phyloP scores from a whole-genome alignment of 208 protist species.

The Trypanosoma cruzi region DNA sequence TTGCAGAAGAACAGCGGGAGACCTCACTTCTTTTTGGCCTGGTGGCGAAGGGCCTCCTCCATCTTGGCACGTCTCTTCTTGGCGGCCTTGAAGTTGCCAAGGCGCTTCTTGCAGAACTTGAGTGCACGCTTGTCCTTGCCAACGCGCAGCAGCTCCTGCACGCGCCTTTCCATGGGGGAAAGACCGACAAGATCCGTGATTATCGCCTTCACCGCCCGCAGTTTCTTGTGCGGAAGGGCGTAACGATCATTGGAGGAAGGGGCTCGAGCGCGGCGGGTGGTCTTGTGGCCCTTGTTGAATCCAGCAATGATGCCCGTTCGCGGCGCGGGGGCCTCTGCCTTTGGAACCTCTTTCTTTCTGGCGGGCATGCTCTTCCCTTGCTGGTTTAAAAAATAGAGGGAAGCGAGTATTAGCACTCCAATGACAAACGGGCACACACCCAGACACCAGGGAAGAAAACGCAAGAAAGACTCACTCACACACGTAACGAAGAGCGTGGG shows the following conservation, averaged over 20 bases:
- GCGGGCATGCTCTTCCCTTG: constrained; percentile 50
- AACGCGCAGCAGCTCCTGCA: constrained; percentile 94
- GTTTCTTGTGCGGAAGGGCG: constrained; percentile 87
- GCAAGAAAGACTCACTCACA: background rate
- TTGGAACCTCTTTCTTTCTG: constrained; percentile 21
- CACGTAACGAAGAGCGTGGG: too few relatives aligned
- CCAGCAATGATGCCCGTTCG: constrained; percentile 91
- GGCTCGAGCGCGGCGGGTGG: constrained; percentile 83
- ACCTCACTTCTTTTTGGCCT: constrained; percentile 85
- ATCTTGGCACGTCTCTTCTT: constrained; percentile 95
- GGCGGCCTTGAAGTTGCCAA: constrained; percentile 86
- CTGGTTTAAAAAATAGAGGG: background rate
- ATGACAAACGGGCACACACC: background rate
- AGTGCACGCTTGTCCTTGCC: constrained; percentile 96
- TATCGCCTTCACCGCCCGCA: constrained; percentile 91
- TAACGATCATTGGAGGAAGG: constrained; percentile 82
- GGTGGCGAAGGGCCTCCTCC: constrained; percentile 89
- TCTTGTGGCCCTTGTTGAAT: constrained; percentile 94
- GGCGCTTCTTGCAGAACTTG: constrained; percentile 95
- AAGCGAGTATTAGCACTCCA: background rate
- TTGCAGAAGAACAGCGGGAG: constrained; percentile 11
- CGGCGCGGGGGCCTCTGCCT: constrained; percentile 44
- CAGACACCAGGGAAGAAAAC: background rate
- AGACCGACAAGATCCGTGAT: constrained; percentile 91
- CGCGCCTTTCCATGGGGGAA: constrained; percentile 92